A percentile compares a stretch with the other conserved stretches of the same genome.
These are phyloP conservation scores for Vigna reflexopilosa DNA, from an alignment of 306 rosid genomes.

Conservation along the genomic window DNA sequence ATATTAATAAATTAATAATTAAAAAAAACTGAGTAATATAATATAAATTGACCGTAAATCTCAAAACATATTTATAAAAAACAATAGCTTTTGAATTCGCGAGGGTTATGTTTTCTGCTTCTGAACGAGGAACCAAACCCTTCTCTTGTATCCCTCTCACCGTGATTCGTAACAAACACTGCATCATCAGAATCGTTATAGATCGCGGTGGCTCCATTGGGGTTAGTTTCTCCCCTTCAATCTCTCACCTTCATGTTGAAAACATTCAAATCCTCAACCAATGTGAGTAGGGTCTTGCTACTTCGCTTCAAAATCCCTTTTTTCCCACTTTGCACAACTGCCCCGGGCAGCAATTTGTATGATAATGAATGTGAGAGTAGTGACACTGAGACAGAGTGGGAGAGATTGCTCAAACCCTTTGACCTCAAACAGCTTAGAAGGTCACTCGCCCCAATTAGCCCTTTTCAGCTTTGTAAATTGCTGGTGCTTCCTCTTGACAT, in stretches of 20 bases:
- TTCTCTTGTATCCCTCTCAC: not conserved
- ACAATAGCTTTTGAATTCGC: no score
- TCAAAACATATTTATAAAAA: no score
- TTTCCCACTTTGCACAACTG: conserved; percentile 52
- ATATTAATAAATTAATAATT: no score
- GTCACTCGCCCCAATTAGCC: conserved; percentile 62
- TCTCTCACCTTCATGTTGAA: conserved; percentile 53
- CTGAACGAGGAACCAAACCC: not conserved
- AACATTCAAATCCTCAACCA: conserved; percentile 44
- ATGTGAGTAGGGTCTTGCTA: conserved; percentile 39
- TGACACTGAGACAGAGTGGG: conserved; percentile 82
- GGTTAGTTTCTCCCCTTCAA: conserved; percentile 35
- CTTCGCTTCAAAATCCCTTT: conserved; percentile 49
- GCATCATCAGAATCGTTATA: not conserved
- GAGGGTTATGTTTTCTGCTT: not conserved
- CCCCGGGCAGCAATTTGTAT: conserved; percentile 35
- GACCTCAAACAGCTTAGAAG: conserved; percentile 74
- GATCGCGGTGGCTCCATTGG: not conserved
- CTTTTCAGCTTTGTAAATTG: conserved; percentile 74
- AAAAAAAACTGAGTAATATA: no score
- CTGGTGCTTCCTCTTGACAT: conserved; percentile 80
- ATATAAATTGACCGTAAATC: no score
- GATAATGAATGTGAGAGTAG: conserved; percentile 47
- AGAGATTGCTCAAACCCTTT: conserved; percentile 79
- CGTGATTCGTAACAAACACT: not conserved